phyloP scores from a whole-genome alignment of 2,329 filamentous ascomycete genomes.

The Paraphaeosphaeria sporulosa region DNA sequence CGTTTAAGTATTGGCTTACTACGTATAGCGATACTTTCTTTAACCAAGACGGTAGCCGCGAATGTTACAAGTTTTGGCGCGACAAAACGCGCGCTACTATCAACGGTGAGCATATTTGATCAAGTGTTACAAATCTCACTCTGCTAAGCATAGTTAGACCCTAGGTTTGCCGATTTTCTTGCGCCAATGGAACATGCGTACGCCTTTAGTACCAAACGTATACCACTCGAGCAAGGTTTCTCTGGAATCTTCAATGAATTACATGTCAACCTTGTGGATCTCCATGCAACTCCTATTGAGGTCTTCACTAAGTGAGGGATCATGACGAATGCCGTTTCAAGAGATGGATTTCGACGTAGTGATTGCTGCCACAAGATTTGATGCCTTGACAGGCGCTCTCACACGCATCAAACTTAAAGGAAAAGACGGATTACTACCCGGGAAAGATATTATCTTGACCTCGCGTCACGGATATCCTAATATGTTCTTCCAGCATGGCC shows the following conservation, averaged over 20 bases:
- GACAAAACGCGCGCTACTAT: constrained; percentile 49
- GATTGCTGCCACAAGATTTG: constrained; percentile 52
- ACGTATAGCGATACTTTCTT: constrained; percentile 48
- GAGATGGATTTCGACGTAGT: constrained; percentile 49
- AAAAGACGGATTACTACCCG: constrained; percentile 20
- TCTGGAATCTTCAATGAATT: constrained; percentile 52
- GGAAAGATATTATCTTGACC: constrained; percentile 36
- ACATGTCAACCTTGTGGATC: constrained; percentile 49
- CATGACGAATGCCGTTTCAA: constrained; percentile 45
- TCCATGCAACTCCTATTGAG: constrained; percentile 47
- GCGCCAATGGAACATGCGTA: constrained; percentile 40
- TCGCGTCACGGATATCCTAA: constrained; percentile 42
- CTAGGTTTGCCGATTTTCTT: constrained; percentile 48
- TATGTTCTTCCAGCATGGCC: constrained; percentile 26
- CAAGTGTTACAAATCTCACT: not conserved
- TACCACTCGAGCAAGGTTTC: constrained; percentile 52
- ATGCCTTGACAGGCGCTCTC: constrained; percentile 48
- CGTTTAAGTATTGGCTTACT: constrained; percentile 33
- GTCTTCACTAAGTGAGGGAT: constrained; percentile 49
- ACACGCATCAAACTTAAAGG: constrained; percentile 29
- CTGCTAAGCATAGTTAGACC: constrained; percentile 19
- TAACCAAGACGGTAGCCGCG: constrained; percentile 46
- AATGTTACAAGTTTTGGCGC: constrained; percentile 55
- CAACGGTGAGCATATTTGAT: constrained; percentile 15
- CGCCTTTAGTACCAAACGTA: constrained; percentile 50